Conservation (phyloP, 805 yeast genomes). For the Hermanozyma aechmeae region DNA sequence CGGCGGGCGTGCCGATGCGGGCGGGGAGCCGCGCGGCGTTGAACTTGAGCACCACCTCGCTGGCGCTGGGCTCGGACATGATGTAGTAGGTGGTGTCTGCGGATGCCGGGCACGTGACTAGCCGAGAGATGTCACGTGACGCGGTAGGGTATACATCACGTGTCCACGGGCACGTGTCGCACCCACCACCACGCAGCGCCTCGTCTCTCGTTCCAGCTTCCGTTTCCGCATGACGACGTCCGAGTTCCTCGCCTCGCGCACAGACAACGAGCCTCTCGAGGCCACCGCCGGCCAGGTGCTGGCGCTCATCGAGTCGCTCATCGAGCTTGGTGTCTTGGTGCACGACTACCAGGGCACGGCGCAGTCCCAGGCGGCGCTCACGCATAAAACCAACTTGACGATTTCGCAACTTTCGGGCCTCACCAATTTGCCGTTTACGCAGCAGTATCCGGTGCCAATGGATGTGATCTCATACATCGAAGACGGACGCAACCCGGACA, state of each 20-base stretch:
- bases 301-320: constrained; percentile 56
- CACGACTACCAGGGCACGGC: constrained; percentile 90
- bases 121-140: too few relatives aligned
- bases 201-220: too few relatives aligned
- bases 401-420: constrained; percentile 27
- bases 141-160: too few relatives aligned
- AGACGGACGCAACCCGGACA: constrained; percentile 95
- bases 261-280: constrained; percentile 20
- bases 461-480: constrained; percentile 90
- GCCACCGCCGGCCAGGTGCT: constrained; percentile 23
- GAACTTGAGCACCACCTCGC: too few relatives aligned
- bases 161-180: too few relatives aligned
- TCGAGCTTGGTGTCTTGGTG: constrained; percentile 83
- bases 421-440: constrained; percentile 21
- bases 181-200: too few relatives aligned
- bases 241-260: constrained; percentile 9
- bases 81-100: too few relatives aligned
- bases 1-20: too few relatives aligned
- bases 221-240: constrained; percentile 23
- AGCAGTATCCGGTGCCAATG: constrained; percentile 49
- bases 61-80: too few relatives aligned
- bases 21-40: too few relatives aligned
- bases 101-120: too few relatives aligned
- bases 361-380: constrained; percentile 51
- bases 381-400: constrained; percentile 33